These are phyloP conservation scores for Cladobotryum protrusum DNA, from an alignment of 2,329 filamentous ascomycete genomes.

Conservation along the genomic window DNA sequence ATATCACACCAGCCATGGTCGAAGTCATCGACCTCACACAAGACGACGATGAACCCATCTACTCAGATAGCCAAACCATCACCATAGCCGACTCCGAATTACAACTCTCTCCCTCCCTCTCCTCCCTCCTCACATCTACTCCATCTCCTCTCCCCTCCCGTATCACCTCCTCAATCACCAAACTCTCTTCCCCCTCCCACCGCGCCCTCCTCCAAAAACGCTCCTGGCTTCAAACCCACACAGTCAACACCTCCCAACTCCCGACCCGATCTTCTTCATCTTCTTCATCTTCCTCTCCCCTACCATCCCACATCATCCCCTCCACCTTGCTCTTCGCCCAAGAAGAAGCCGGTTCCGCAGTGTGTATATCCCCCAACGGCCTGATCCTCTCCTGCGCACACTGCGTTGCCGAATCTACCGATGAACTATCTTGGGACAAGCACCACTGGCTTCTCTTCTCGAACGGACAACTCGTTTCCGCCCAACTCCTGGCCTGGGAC, in stretches of 20 bases:
- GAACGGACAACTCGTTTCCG: slow-evolving; percentile 32
- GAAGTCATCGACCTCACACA: slow-evolving; percentile 8
- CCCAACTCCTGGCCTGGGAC: slow-evolving; percentile 37
- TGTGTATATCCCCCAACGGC: slow-evolving; percentile 39
- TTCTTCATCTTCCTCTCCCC: background rate
- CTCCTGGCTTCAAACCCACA: slow-evolving; percentile 16
- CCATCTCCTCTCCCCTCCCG: background rate
- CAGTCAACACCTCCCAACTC: slow-evolving; percentile 4
- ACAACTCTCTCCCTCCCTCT: background rate
- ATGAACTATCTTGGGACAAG: slow-evolving; percentile 25
- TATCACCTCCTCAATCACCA: background rate
- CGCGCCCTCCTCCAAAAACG: slow-evolving; percentile 12
- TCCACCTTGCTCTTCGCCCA: slow-evolving; percentile 42
- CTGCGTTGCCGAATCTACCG: slow-evolving; percentile 38
- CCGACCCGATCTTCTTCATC: background rate
- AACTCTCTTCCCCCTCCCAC: background rate
- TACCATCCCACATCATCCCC: slow-evolving; percentile 10
- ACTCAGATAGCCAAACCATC: slow-evolving; percentile 13
- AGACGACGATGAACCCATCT: background rate
- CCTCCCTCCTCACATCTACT: background rate
- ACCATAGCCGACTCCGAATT: no score
- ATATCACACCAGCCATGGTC: slow-evolving; percentile 1
- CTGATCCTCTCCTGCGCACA: slow-evolving; percentile 46
- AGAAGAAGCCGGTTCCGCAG: slow-evolving; percentile 43
- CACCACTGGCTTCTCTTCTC: slow-evolving; percentile 39